Percentiles rank a stretch among this genome's conserved stretches.
phyloP scores from a whole-genome alignment of 73 alveolate species.

The Paramecium biaurelia region DNA sequence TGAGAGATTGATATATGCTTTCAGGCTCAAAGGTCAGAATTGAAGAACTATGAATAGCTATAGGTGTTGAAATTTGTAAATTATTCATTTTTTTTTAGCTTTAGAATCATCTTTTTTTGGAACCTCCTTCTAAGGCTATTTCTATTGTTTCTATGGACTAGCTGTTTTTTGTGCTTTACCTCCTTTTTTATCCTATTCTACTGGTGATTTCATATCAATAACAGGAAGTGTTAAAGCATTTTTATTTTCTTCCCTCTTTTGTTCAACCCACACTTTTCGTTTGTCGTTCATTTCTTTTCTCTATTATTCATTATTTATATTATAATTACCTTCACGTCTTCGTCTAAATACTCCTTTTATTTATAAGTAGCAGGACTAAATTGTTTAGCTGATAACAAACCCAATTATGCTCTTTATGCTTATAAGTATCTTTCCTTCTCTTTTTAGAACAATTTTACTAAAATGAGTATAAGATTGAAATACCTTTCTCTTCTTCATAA shows the following conservation, averaged over 20 bases:
- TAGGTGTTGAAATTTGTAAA: constrained; percentile 22
- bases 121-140: not conserved
- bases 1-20: not conserved
- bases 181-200: not conserved
- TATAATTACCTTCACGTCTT: not conserved
- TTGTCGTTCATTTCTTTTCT: not conserved
- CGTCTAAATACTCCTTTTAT: not conserved
- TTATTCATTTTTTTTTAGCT: constrained; percentile 37
- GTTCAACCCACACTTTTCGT: not conserved
- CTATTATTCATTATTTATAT: not conserved
- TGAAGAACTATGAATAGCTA: not conserved
- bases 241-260: not conserved
- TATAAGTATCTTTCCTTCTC: not conserved
- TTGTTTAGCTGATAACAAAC: not conserved
- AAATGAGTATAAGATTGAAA: not conserved
- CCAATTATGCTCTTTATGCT: not conserved
- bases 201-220: not conserved
- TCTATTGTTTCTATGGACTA: not conserved
- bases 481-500: not conserved
- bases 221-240: not conserved
- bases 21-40: not conserved
- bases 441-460: not conserved
- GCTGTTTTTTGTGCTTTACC: not conserved
- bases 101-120: constrained; percentile 9
- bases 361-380: constrained; percentile 13